Percentiles rank a stretch among this genome's conserved stretches.
Conservation (phyloP, 2,329 filamentous ascomycete species). For the Paecilomyces niveus region DNA sequence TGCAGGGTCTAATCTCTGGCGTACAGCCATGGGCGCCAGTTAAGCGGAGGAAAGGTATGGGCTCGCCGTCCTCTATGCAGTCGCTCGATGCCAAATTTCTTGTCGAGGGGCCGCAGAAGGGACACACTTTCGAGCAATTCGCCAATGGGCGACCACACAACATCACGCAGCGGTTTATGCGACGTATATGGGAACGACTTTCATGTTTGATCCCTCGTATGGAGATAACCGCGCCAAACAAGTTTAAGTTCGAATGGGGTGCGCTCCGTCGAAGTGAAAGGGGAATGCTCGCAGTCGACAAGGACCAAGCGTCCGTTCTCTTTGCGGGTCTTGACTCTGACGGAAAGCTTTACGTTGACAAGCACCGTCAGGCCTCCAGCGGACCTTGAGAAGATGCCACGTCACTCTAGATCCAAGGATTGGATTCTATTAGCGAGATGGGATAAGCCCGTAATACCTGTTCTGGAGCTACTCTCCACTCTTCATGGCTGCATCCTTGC, state of each 20-base stretch:
- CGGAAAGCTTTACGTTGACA: background rate
- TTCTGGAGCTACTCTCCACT: no score
- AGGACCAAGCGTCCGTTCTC: background rate
- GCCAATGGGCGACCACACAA: slow-evolving; percentile 31
- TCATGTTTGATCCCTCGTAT: slow-evolving; percentile 25
- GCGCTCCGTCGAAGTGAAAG: background rate
- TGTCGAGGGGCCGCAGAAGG: slow-evolving; percentile 29
- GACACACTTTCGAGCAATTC: slow-evolving; percentile 25
- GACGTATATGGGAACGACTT: slow-evolving; percentile 29
- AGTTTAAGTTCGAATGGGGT: slow-evolving; percentile 24
- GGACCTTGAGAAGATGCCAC: background rate
- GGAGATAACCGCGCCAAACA: slow-evolving; percentile 14
- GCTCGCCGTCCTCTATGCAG: background rate
- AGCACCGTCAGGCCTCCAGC: background rate
- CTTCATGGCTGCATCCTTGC: no score
- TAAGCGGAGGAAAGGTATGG: slow-evolving; percentile 15
- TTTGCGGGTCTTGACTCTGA: background rate
- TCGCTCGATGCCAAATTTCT: slow-evolving; percentile 21
- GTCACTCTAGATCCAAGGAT: background rate
- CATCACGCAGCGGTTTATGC: slow-evolving; percentile 34
- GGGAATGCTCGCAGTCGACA: background rate
- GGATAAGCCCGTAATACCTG: no score
- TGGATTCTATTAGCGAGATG: background rate
- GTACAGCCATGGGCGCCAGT: slow-evolving; percentile 22
- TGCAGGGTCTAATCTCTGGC: slow-evolving; percentile 28